phyloP scores from a whole-genome alignment of 345 rosid genomes.

The Psidium guajava region DNA sequence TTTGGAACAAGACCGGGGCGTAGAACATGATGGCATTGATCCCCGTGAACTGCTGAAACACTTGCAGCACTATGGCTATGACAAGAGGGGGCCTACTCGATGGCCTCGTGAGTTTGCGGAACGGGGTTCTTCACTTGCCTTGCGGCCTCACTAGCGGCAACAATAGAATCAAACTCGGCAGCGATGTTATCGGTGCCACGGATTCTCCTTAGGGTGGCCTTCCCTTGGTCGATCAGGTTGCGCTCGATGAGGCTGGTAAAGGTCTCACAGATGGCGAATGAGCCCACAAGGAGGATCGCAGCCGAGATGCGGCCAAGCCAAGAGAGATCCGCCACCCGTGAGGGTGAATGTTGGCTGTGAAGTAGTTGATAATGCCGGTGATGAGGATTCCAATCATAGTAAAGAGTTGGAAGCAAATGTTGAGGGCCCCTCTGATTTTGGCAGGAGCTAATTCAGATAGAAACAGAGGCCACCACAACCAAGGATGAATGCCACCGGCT shows the following conservation, averaged over 20 bases:
- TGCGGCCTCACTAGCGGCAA: neutral
- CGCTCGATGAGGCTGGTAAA: neutral
- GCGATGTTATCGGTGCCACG: neutral
- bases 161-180: neutral
- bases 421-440: neutral
- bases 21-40: neutral
- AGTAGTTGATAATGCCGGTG: too few relatives aligned
- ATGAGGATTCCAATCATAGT: too few relatives aligned
- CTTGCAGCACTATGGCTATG: neutral
- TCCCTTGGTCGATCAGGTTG: neutral
- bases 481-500: slow-evolving; percentile 2
- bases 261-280: neutral
- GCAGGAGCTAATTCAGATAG: neutral
- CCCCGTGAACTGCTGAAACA: neutral
- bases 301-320: too few relatives aligned
- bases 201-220: neutral
- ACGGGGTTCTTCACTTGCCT: neutral
- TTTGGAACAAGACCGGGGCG: neutral
- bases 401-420: neutral
- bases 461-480: slow-evolving; percentile 4
- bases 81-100: neutral
- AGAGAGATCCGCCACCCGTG: too few relatives aligned
- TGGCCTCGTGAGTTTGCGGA: neutral
- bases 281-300: neutral
- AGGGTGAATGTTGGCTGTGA: too few relatives aligned